Conservation (phyloP, 2,329 filamentous ascomycete genomes). For the Cladosporium sp. region DNA sequence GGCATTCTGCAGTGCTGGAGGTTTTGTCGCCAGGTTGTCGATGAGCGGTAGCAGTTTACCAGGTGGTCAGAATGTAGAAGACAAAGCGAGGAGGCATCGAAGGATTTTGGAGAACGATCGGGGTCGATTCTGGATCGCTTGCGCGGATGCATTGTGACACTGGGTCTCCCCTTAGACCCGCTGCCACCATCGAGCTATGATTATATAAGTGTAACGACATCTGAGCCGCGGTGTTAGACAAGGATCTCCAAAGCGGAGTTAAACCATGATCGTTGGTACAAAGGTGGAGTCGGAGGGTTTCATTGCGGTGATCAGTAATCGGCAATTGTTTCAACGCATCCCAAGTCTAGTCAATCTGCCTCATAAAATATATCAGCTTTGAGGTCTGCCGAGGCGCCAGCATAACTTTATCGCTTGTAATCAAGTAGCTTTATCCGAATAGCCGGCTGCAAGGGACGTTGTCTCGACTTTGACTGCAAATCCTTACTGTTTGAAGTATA, state of each 20-base stretch:
- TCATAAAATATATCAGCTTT: too few species aligned
- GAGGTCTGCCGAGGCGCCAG: background rate
- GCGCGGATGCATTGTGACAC: background rate
- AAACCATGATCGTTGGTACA: background rate
- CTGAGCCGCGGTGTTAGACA: background rate
- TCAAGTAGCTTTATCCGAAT: too few species aligned
- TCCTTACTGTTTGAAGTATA: too few species aligned
- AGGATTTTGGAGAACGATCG: background rate
- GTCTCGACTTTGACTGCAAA: too few species aligned
- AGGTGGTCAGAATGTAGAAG: background rate
- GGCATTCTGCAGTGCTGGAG: background rate
- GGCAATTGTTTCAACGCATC: background rate
- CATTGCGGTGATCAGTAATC: background rate
- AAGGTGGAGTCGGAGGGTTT: background rate
- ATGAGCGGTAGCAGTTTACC: background rate
- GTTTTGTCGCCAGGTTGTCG: background rate
- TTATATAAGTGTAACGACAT: background rate
- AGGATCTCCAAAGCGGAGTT: background rate
- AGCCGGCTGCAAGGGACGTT: too few species aligned
- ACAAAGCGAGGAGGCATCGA: background rate
- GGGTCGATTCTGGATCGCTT: background rate
- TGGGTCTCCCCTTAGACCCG: too few species aligned
- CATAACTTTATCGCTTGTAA: too few species aligned
- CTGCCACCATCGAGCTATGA: background rate
- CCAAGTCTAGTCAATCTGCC: too few species aligned